Conservation (phyloP, 1,284 basidiomycete genomes). For the Golubevia sp. region DNA sequence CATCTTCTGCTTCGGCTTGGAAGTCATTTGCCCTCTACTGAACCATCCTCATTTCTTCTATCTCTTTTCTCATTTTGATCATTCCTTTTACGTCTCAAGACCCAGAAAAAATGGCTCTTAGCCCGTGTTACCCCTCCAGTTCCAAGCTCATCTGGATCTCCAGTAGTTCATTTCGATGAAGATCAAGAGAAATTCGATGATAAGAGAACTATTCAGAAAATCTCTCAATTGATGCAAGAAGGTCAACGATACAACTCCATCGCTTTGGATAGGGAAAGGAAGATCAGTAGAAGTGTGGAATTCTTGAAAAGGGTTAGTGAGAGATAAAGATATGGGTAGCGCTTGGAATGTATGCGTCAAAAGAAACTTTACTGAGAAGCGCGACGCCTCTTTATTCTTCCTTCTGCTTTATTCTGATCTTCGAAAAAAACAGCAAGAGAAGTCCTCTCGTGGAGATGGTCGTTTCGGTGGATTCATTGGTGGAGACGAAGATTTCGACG, state of each 20-base stretch:
- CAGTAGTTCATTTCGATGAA: slow-evolving; percentile 13
- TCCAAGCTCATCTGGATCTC: too few relatives aligned
- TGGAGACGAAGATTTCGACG: neutral
- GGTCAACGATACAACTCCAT: slow-evolving; percentile 27
- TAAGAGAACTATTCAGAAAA: slow-evolving; percentile 10
- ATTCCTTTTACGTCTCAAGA: slow-evolving; percentile 2
- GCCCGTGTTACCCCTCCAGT: too few relatives aligned
- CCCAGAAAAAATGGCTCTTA: slow-evolving; percentile 23
- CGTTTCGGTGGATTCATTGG: neutral
- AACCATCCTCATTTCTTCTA: too few relatives aligned
- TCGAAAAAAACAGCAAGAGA: neutral
- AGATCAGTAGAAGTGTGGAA: slow-evolving; percentile 16
- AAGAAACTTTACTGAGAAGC: neutral
- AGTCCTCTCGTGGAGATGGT: neutral
- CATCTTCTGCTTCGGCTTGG: too few relatives aligned
- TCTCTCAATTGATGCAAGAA: slow-evolving; percentile 20
- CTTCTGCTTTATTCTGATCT: neutral
- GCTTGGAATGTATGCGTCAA: too few relatives aligned
- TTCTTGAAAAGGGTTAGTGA: slow-evolving; percentile 19
- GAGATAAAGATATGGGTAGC: too few relatives aligned
- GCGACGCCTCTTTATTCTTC: neutral
- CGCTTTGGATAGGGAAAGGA: slow-evolving; percentile 20
- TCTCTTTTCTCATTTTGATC: too few relatives aligned
- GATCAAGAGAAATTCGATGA: slow-evolving; percentile 18
- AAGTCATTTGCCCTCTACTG: too few relatives aligned